These are phyloP conservation scores for Castanopsis chinensis DNA, from an alignment of 306 rosid genomes.

Conservation along the genomic window DNA sequence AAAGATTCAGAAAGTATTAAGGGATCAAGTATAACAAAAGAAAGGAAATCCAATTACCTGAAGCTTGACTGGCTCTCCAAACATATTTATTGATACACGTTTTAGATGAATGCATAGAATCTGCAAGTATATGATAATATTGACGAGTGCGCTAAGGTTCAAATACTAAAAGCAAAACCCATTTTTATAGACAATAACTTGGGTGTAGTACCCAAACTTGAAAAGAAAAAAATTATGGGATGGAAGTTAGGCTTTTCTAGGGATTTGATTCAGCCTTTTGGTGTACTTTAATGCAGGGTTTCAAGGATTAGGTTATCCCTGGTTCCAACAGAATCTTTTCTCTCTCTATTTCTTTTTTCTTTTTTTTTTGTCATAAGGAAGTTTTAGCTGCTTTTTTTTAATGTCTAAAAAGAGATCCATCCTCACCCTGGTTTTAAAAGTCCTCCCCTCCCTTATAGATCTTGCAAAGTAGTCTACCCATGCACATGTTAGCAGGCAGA, in stretches of 20 bases:
- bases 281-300: neutral
- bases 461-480: neutral
- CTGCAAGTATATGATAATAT: constrained; percentile 44
- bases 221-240: neutral
- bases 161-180: constrained; percentile 4
- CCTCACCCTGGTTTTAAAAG: neutral
- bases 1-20: too few species aligned
- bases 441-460: neutral
- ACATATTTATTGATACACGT: constrained; percentile 53
- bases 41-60: constrained; percentile 48
- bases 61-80: constrained; percentile 69
- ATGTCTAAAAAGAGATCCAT: neutral
- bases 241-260: neutral
- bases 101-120: constrained; percentile 83
- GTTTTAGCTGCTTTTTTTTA: neutral
- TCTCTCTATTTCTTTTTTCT: neutral
- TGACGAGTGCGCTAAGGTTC: neutral
- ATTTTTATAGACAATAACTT: neutral
- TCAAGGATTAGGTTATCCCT: neutral
- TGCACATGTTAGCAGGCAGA: neutral
- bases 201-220: neutral
- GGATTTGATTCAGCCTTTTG: neutral
- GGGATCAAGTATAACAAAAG: constrained; percentile 9
- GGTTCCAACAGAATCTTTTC: neutral
- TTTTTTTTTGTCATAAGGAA: neutral